Conservation (phyloP, 2,329 filamentous ascomycete genomes). For the Dactylellina parvicollis region DNA sequence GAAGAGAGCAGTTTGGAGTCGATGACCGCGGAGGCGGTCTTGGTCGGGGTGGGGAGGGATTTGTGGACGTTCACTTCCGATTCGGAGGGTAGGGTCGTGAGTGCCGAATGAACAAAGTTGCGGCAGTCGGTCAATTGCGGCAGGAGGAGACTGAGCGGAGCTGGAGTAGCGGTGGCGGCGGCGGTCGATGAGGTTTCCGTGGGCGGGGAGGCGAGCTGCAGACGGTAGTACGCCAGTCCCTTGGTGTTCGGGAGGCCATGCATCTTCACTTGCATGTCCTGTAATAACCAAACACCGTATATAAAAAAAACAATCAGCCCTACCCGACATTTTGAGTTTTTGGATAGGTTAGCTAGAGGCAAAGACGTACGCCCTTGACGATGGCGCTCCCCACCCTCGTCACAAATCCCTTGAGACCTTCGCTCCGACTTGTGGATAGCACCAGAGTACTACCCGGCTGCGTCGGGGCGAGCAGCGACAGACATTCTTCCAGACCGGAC, state of each 20-base stretch:
- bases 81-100: conserved; percentile 49
- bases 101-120: conserved; percentile 55
- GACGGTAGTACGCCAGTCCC: conserved; percentile 76
- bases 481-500: conserved; percentile 85
- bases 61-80: conserved; percentile 59
- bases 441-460: conserved; percentile 90
- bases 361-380: conserved; percentile 79
- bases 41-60: conserved; percentile 64
- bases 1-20: conserved; percentile 58
- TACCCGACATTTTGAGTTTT: conserved; percentile 8
- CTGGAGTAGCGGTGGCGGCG: conserved; percentile 66
- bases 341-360: neutral
- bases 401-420: conserved; percentile 90
- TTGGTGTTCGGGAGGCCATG: conserved; percentile 70
- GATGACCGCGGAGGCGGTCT: conserved; percentile 65
- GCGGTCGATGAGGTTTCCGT: conserved; percentile 68
- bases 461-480: conserved; percentile 81
- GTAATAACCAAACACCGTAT: neutral
- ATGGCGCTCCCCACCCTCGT: conserved; percentile 90
- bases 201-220: conserved; percentile 73
- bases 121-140: conserved; percentile 57
- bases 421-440: conserved; percentile 84
- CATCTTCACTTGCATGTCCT: conserved; percentile 55
- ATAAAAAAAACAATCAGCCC: no score
- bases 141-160: conserved; percentile 57